phyloP scores from a whole-genome alignment of 2,329 filamentous ascomycete species.

The Nothopassalora personata region DNA sequence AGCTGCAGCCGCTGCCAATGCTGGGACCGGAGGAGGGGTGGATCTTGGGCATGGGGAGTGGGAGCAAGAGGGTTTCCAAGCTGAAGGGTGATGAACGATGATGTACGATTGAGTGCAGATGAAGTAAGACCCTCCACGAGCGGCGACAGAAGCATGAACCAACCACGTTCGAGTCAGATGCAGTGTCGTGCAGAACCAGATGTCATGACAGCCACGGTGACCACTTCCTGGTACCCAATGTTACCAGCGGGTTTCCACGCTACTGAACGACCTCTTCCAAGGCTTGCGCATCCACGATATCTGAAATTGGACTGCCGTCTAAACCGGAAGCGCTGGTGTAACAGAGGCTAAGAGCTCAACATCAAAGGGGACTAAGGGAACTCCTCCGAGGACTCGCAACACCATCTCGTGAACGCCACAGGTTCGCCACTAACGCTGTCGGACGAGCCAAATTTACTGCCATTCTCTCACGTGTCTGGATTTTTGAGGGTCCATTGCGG shows the following conservation, averaged over 20 bases:
- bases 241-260: neutral
- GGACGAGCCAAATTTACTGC: neutral
- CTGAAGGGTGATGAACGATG: neutral
- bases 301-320: conserved; percentile 9
- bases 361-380: neutral
- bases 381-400: neutral
- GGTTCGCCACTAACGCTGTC: conserved; percentile 13
- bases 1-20: conserved; percentile 28
- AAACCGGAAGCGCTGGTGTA: conserved; percentile 18
- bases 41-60: conserved; percentile 6
- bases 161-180: neutral
- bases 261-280: conserved; percentile 2
- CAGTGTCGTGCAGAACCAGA: conserved; percentile 1
- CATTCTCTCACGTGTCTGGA: conserved; percentile 1
- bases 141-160: neutral
- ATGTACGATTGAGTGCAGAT: neutral
- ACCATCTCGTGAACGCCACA: conserved; percentile 5
- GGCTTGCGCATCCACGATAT: neutral
- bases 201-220: neutral
- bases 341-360: conserved; percentile 11
- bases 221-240: conserved; percentile 3
- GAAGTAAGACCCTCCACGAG: neutral
- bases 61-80: conserved; percentile 8
- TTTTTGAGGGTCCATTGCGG: neutral
- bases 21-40: conserved; percentile 24